Evolutionary conservation across 2,329 filamentous ascomycete species (phyloP), one percentile per base, ranked within the genome.

Genomic region (Exophiala alcalophila): DNA sequence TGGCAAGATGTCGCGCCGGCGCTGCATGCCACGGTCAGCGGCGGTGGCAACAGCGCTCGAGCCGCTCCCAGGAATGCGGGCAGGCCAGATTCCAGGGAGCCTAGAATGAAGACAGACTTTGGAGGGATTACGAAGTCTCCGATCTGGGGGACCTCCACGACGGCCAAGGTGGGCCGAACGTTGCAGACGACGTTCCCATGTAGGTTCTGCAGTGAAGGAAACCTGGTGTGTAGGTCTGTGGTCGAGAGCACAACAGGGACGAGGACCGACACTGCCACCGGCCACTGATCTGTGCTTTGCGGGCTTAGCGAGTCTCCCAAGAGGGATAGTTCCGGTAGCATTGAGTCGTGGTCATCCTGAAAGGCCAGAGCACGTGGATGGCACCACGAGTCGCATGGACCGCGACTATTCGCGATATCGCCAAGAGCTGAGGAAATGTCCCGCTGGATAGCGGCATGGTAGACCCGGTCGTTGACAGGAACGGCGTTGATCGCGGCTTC

Each of bases 71-170:
- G 57, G 7, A 71, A 53, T 15, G 53, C 58, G 27, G 58, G 26
- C 24, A 45, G 33, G 25, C 52, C 55, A 4, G 20, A 6, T 45
- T 49, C 30, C 24, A 69, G 66, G 44, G 70, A 64, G 19, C 63
- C 65, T 4, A 75, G 61, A 21, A 73, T 59, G 52, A 77, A 75
- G 1, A 62, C 65, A 9, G 75, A 69, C 4, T 54, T 45, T 4
- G 74, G 66, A 12, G 79, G 77, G 10, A 81, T 58, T 3, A 57
- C 61, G 52, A 72, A 71, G 35, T 40, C 44, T 29, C 59, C 49
- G 31, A 60, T 33, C 38, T 57, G 16, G 28, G 60, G 48, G 16
- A 40, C 23, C 11, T 40, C 24, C 9, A 46, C 11, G 16, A 40
- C 21, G 1, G 38, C 31, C 10, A 21, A 14, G 3, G 11, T 5